Conservation (phyloP, 2,329 filamentous ascomycete genomes). For the Ophiostoma tasmaniense region DNA sequence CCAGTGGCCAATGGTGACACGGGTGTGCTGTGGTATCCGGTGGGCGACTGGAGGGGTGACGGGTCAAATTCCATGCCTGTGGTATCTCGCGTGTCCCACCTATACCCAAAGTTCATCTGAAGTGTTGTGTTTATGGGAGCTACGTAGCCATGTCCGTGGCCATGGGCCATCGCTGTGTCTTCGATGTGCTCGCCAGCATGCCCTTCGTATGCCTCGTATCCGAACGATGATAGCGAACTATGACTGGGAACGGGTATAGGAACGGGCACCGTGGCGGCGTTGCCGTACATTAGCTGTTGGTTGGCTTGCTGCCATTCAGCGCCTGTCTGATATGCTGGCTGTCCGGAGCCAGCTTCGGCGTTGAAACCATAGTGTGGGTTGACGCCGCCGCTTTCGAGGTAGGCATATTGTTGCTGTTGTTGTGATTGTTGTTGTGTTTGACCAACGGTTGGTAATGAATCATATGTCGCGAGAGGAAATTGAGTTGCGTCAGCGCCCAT, state of each 20-base stretch:
- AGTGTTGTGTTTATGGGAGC: not conserved
- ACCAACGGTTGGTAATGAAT: not conserved
- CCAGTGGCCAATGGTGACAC: not conserved
- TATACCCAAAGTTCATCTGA: not conserved
- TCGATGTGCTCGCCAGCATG: not conserved
- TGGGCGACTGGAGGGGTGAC: not conserved
- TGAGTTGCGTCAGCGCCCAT: not conserved
- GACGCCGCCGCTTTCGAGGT: not conserved
- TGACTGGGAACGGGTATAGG: not conserved
- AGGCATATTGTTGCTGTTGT: not conserved
- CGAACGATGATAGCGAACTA: not conserved
- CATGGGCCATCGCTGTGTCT: not conserved
- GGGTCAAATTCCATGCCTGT: not conserved
- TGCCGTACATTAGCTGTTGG: not conserved
- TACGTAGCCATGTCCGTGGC: constrained; percentile 1
- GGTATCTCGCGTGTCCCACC: constrained; percentile 5
- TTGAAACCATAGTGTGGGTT: not conserved
- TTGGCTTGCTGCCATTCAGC: constrained; percentile 5
- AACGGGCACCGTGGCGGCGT: not conserved
- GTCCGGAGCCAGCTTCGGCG: not conserved
- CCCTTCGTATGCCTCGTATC: constrained; percentile 3
- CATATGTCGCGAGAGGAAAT: not conserved
- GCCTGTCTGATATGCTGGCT: not conserved
- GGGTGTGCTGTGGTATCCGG: not conserved
- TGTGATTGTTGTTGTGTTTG: not conserved